These are phyloP conservation scores for Stenogyne calaminthoides DNA, from an alignment of 305 asterid genomes.

Conservation along the genomic window DNA sequence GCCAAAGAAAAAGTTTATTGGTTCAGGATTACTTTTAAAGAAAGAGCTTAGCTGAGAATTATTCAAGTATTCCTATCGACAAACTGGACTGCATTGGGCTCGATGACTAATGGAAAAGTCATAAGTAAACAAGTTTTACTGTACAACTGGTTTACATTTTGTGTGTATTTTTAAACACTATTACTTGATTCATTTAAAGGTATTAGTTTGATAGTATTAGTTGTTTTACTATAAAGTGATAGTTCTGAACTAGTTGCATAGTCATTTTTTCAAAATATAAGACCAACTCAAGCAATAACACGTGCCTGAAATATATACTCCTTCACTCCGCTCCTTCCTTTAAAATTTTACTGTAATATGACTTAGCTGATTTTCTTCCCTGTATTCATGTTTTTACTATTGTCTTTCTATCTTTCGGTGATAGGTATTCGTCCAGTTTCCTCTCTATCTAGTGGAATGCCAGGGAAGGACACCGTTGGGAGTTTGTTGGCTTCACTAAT, in stretches of 20 bases:
- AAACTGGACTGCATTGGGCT: not conserved
- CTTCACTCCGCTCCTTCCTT: not conserved
- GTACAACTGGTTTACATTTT: too few relatives aligned
- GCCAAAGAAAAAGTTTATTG: not conserved
- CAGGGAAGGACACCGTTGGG: constrained; percentile 74
- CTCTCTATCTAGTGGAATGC: constrained; percentile 58
- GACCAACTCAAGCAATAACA: not conserved
- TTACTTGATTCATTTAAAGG: too few relatives aligned
- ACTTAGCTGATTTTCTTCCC: not conserved
- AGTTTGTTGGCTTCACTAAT: constrained; percentile 75
- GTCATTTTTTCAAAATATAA: too few relatives aligned
- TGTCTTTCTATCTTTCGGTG: constrained; percentile 22
- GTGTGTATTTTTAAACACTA: too few relatives aligned
- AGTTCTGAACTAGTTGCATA: too few relatives aligned
- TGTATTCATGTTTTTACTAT: not conserved
- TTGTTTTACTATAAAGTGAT: too few relatives aligned
- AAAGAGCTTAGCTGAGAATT: not conserved
- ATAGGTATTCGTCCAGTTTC: constrained; percentile 60
- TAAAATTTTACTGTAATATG: not conserved
- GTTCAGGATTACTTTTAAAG: not conserved
- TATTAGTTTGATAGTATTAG: too few relatives aligned
- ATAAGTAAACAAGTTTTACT: too few relatives aligned
- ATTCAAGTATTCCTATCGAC: not conserved
- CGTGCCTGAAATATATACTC: not conserved
- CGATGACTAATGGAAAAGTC: not conserved